phyloP scores from a whole-genome alignment of 1,139 yeast genomes.

The Pneumocystis jirovecii region DNA sequence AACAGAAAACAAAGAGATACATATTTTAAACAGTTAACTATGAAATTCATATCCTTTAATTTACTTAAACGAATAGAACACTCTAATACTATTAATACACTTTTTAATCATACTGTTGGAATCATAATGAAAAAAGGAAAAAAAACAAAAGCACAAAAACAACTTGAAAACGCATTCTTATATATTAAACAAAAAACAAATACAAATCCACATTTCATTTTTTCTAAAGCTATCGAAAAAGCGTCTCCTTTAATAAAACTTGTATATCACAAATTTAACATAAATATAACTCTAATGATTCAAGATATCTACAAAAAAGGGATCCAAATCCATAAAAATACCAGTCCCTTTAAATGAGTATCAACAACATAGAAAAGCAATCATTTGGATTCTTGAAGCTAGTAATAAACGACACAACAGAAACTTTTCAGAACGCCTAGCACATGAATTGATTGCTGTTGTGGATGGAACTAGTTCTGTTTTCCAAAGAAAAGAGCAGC shows the following conservation, averaged over 20 bases:
- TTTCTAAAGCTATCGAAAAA: slow-evolving; percentile 60
- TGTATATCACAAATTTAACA: slow-evolving; percentile 13
- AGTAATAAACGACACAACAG: slow-evolving; percentile 1
- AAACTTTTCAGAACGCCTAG: slow-evolving; percentile 5
- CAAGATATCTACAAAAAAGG: slow-evolving; percentile 1
- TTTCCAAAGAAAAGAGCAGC: slow-evolving; percentile 7
- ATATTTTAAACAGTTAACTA: background rate
- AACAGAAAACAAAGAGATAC: background rate
- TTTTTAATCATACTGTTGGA: slow-evolving; percentile 63
- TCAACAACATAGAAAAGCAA: slow-evolving; percentile 76
- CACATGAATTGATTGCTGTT: slow-evolving; percentile 11
- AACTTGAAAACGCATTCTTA: slow-evolving; percentile 64
- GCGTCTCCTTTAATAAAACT: slow-evolving; percentile 77
- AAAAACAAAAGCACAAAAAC: slow-evolving; percentile 64
- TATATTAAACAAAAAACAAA: slow-evolving; percentile 59
- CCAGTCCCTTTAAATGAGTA: slow-evolving; percentile 74
- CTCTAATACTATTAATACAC: slow-evolving; percentile 34
- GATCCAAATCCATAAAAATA: slow-evolving; percentile 30
- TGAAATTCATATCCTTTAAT: background rate
- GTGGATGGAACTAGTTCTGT: slow-evolving; percentile 10
- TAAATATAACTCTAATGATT: background rate
- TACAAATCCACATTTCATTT: slow-evolving; percentile 58
- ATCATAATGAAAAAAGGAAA: slow-evolving; percentile 88
- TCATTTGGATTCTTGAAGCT: slow-evolving; percentile 6
- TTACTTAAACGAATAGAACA: background rate